Evolutionary conservation across 805 yeast genomes (phyloP).

Genomic region (Suhomyces pyralidae): DNA sequence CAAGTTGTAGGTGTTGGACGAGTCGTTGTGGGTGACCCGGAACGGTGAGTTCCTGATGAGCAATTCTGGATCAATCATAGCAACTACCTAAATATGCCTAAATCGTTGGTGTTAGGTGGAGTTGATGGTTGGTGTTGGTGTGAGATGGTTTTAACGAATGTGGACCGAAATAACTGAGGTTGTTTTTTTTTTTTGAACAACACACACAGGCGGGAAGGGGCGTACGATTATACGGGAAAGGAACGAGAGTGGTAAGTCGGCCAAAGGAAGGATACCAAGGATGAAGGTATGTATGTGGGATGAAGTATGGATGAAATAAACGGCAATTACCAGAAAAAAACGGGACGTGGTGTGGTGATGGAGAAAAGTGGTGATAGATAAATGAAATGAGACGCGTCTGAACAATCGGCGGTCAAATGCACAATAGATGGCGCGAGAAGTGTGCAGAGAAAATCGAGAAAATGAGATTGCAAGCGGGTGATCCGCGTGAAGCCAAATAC

Average conservation of each 20-base stretch:
- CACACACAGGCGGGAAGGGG: background rate
- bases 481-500: background rate
- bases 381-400: background rate
- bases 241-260: background rate
- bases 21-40: slow-evolving; percentile 24
- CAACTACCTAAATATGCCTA: too few relatives aligned
- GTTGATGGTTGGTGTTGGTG: too few relatives aligned
- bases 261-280: background rate
- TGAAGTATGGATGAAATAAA: background rate
- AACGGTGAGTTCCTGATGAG: slow-evolving; percentile 39
- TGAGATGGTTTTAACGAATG: background rate
- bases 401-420: background rate
- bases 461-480: background rate
- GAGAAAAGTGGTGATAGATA: background rate
- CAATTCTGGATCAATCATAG: slow-evolving; percentile 37
- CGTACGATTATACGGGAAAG: background rate
- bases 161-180: background rate
- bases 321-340: background rate
- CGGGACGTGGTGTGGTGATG: background rate
- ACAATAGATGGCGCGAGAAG: background rate
- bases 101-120: background rate
- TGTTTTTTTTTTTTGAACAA: background rate
- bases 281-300: background rate
- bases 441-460: background rate
- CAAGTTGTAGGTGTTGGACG: slow-evolving; percentile 27